Evolutionary conservation across 2,329 filamentous ascomycete species (phyloP), one percentile per base, ranked within the genome.

Genomic region (Trichophyton mentagrophytes): DNA sequence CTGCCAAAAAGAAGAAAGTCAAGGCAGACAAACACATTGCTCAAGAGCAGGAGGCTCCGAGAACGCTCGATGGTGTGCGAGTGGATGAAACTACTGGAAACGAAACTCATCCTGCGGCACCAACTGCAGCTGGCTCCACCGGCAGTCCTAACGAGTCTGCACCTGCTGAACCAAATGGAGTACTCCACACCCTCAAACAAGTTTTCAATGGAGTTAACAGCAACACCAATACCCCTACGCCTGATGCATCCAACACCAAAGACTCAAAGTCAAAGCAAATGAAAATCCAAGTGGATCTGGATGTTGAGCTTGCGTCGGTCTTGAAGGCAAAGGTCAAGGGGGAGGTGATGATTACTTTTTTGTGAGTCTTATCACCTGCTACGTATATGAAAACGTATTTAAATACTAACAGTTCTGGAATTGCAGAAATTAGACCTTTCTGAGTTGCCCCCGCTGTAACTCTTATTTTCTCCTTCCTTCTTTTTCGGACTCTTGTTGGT

Each of bases 331-430:
- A 62, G 46, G 60, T 64, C 11, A 64, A 64, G 47, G 62, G 62
- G 40, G 62, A 64, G 47, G 60, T 64, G n/a, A 64, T 64, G 62
- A 60, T 64, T 42, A 62, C 62, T 5, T 64, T 64, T 44, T 3
- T 64, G 58, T 64, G 60, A 64, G 60, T 49, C 22, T 30, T 42
- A 17, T 13, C 15, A 13, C n/a, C 13, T 13, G 51, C 8, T 36
- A 15, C 8, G 6, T 27, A 13, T 27, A 6, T 27, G 5, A 22
- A 22, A 13, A 15, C 25, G 8, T 51, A 11, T 27, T 22, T 4
- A 8, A 13, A 51, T 51, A 27, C 46, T 27, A 51, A 51, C 46
- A 4, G 15, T 27, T 3, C 11, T 51, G 22, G n/a, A 22, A 15
- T 51, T 11, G 25, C 11, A 51, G 46, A 25, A 51, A 51, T 22